Conservation (phyloP, 306 rosid species). For the Prunus mira region DNA sequence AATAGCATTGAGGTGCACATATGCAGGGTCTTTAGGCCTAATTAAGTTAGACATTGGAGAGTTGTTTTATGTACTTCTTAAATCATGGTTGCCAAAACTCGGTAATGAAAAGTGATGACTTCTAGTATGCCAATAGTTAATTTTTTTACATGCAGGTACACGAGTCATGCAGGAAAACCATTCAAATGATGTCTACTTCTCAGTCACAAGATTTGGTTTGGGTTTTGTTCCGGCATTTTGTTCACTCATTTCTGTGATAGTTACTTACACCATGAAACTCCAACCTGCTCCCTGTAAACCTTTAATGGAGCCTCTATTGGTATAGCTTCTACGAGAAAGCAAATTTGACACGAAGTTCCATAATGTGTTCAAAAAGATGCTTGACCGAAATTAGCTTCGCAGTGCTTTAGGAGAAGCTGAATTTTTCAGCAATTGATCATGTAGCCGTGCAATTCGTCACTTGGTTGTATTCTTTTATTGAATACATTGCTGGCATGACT, state of each 20-base stretch:
- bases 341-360: not conserved
- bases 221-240: constrained; percentile 75
- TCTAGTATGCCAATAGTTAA: not conserved
- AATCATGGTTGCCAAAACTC: too few relatives aligned
- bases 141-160: constrained; percentile 45
- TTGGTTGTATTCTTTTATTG: not conserved
- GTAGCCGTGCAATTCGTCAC: not conserved
- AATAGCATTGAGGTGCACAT: too few relatives aligned
- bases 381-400: not conserved
- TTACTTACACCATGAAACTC: constrained; percentile 71
- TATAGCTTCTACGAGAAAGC: constrained; percentile 17
- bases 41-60: too few relatives aligned
- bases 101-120: too few relatives aligned
- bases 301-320: constrained; percentile 58
- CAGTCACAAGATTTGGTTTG: constrained; percentile 75
- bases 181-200: constrained; percentile 22
- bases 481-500: too few relatives aligned
- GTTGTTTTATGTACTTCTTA: too few relatives aligned
- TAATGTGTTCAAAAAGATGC: not conserved
- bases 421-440: not conserved
- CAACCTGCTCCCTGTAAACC: constrained; percentile 46
- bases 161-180: constrained; percentile 23
- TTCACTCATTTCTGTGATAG: constrained; percentile 55
- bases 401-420: not conserved
- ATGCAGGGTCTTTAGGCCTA: too few relatives aligned